Evolutionary conservation across 257 asterid genomes (phyloP), one percentile per base, ranked within the genome.

Genomic region (Thymus mandschuricus): DNA sequence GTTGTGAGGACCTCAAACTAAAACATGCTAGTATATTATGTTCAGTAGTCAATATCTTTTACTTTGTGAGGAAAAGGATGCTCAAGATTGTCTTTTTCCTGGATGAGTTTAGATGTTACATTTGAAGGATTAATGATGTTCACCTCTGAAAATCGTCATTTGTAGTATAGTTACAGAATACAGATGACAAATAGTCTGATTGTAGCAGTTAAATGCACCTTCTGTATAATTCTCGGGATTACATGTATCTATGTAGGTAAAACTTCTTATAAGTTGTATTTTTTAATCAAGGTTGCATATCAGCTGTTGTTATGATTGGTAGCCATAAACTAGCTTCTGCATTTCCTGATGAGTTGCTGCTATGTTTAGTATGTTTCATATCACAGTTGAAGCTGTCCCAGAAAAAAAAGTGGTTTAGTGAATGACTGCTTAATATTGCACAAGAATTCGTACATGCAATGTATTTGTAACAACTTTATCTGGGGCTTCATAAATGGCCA

Each of bases 341-440:
- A 35, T 72, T 38, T 27, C 34, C 30, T 57, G 57, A 57, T 49
- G 34, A 76, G 50, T 54, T 70, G 50, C 56, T 59, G 60, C 38
- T n/a, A 8, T 38, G 21, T 46, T 12, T 29, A 51, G 35, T 41
- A 15, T 59, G 48, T 58, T 65, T 38, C 41, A 55, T n/a, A 28
- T 64, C 5, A 43, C 29, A 54, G 5, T 55, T 28, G 15, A 21
- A 30, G 51, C 40, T 48, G 50, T 29, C 33, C 41, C 66, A 11
- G 3, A 40, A n/a, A 12, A 1, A 29, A 11, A 50, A 30, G 8
- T 44, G 11, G 56, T 59, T 56, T 63, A 38, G 27, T 70, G 11
- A 46, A 12, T 48, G 72, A 54, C 71, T 30, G 46, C 31, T 33
- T 9, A n/a, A 13, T 63, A 12, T 63, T 64, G 31, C 35, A 38